Evolutionary conservation across 108 stramenopile genomes (phyloP).

Genomic region (Chaetoceros muelleri): DNA sequence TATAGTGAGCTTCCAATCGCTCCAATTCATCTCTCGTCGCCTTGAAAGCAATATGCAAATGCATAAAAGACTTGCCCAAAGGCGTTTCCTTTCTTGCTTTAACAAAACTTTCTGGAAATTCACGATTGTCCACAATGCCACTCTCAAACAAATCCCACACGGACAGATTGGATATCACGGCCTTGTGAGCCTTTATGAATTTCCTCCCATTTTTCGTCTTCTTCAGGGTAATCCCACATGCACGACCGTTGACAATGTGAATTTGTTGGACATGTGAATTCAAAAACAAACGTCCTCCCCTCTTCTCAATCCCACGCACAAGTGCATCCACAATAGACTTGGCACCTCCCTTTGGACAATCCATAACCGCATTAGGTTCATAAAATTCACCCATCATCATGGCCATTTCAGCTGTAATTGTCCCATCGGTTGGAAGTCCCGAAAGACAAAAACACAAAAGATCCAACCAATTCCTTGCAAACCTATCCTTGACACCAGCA

Average conservation of each 20-base stretch:
- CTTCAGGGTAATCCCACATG: constrained; percentile 42
- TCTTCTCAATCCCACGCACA: constrained; percentile 74
- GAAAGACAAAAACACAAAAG: constrained; percentile 76
- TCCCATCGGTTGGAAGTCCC: constrained; percentile 70
- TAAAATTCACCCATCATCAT: constrained; percentile 91
- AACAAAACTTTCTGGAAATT: constrained; percentile 44
- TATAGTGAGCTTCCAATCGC: constrained; percentile 68
- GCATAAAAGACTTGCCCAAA: constrained; percentile 58
- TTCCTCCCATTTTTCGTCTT: constrained; percentile 21
- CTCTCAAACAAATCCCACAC: constrained; percentile 59
- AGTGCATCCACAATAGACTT: constrained; percentile 78
- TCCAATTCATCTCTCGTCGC: constrained; percentile 46
- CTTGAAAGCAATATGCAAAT: constrained; percentile 76
- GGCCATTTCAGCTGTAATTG: constrained; percentile 88
- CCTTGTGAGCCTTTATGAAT: constrained; percentile 40
- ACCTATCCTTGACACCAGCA: constrained; percentile 49
- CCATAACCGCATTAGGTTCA: constrained; percentile 62
- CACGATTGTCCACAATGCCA: constrained; percentile 36
- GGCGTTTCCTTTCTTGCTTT: constrained; percentile 40
- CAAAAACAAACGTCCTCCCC: constrained; percentile 41
- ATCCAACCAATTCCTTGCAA: constrained; percentile 78
- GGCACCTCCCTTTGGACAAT: constrained; percentile 77
- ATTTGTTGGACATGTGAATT: constrained; percentile 68
- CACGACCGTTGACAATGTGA: constrained; percentile 43
- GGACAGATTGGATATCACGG: constrained; percentile 58